Conservation (phyloP, 768 basidiomycete species). For the Steccherinum ochraceum region DNA sequence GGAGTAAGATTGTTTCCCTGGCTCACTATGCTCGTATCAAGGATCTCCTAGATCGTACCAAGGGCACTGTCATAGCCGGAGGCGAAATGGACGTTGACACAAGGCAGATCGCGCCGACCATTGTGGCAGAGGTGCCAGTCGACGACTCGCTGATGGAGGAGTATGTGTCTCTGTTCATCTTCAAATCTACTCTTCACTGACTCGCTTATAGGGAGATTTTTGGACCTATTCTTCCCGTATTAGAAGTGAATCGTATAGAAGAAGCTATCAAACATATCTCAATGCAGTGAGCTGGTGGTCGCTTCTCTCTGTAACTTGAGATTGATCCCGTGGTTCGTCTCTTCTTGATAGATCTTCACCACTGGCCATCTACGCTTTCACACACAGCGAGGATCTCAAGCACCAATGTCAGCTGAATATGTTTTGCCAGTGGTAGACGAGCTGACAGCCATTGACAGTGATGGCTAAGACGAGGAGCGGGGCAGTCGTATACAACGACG, state of each 20-base stretch:
- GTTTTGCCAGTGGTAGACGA: too few relatives aligned
- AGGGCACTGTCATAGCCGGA: slow-evolving; percentile 50
- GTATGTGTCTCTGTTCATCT: slow-evolving; percentile 25
- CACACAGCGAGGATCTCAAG: slow-evolving; percentile 33
- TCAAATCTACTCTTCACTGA: background rate
- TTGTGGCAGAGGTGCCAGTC: slow-evolving; percentile 45
- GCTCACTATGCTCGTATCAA: slow-evolving; percentile 49
- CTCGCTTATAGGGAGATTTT: slow-evolving; percentile 54
- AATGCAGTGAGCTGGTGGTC: background rate
- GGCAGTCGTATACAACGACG: slow-evolving; percentile 52
- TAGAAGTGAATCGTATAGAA: slow-evolving; percentile 48
- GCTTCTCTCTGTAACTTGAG: slow-evolving; percentile 47
- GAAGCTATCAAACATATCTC: slow-evolving; percentile 48
- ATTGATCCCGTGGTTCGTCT: too few relatives aligned
- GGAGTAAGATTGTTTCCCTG: slow-evolving; percentile 45
- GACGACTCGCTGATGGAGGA: slow-evolving; percentile 57
- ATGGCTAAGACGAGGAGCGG: slow-evolving; percentile 59
- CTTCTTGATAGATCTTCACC: slow-evolving; percentile 45
- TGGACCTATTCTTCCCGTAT: slow-evolving; percentile 64
- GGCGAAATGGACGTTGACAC: slow-evolving; percentile 35
- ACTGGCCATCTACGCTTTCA: slow-evolving; percentile 61
- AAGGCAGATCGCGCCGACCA: slow-evolving; percentile 46
- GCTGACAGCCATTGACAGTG: too few relatives aligned
- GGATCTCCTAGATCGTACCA: slow-evolving; percentile 44
- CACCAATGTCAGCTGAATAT: slow-evolving; percentile 16